Base-by-base conservation (phyloP, 495 filamentous ascomycete species). In the Penicillium bovifimosum region DNA sequence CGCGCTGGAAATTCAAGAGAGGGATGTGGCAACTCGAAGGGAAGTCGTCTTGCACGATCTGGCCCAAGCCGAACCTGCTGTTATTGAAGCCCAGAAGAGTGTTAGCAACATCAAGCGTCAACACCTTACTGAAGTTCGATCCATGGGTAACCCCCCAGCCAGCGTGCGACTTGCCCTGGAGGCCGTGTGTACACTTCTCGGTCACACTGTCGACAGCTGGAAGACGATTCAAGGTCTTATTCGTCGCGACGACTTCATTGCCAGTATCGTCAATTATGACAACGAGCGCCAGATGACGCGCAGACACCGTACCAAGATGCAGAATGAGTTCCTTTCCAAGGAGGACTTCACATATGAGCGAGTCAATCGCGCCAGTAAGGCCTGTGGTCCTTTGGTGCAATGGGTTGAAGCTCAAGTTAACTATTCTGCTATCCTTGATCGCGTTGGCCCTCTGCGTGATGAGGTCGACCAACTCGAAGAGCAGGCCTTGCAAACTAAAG, bases 371-470 rank as follows among this genome's bases (percentile, higher is more conserved):
- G 93, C 93, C 52, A 92, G 87, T 76, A 96, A 92, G 71, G 93
- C 93, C 29, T 99, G 93, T 70, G 93, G 95, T 64, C 93, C 93
- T 26, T 74, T 99, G 32, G 95, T 97, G 26, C 89, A 96, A 67
- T 99, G 93, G 93, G 91, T 96, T 20, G 83, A 90, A 69, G 93
- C 93, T 33, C 93, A 99, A 70, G 93, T 97, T 61, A 91, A 89
- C 61, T 99, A 95, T 66, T 96, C 93, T 14, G 92, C 90, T 58
- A 99, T 99, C 57, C 75, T 97, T 46, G 92, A 97, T 64, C 86
- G 91, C 18, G 90, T 99, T 56, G 93, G 95, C 4, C 93, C 93
- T 39, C 72, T 99, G 33, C 84, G 92, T 54, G 89, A 93, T 41
- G 95, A 99, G 67, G 95, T 97, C 13, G 78, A 75, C 41, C 75